phyloP scores from a whole-genome alignment of 257 asterid genomes.

The Solanum acaule region DNA sequence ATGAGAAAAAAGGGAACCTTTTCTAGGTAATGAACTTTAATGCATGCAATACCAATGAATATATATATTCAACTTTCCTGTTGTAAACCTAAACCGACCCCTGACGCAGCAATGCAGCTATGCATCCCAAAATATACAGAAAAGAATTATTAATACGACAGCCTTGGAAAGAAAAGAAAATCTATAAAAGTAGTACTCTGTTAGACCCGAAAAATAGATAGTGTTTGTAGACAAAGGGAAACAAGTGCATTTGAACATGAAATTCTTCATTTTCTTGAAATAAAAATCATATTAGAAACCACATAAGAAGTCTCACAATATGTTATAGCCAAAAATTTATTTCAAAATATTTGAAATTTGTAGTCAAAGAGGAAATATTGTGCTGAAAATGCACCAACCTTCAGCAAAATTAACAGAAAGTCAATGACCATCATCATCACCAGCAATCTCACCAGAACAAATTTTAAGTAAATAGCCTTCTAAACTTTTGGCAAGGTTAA shows the following conservation, averaged over 20 bases:
- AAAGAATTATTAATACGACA: not conserved
- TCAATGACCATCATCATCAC: constrained; percentile 30
- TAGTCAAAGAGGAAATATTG: not conserved
- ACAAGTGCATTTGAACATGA: not conserved
- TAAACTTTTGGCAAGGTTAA: constrained; percentile 48
- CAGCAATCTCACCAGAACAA: constrained; percentile 67
- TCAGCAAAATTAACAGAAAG: constrained; percentile 73
- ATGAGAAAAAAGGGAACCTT: not conserved
- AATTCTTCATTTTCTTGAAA: too few relatives aligned
- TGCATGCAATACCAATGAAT: constrained; percentile 74
- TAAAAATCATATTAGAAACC: not conserved
- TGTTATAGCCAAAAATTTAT: too few relatives aligned
- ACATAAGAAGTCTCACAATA: not conserved
- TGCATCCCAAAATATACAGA: constrained; percentile 8
- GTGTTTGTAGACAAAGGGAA: not conserved
- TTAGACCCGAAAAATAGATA: not conserved
- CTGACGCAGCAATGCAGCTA: constrained; percentile 78
- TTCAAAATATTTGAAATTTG: too few relatives aligned
- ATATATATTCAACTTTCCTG: constrained; percentile 84
- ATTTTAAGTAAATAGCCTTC: constrained; percentile 69
- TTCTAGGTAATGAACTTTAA: constrained; percentile 22
- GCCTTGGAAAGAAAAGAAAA: not conserved
- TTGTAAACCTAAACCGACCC: constrained; percentile 44
- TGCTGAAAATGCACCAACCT: constrained; percentile 26
- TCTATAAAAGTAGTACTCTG: not conserved